These are phyloP conservation scores for Tardiomyces digboiensis DNA, from an alignment of 1,139 yeast species.

Conservation along the genomic window DNA sequence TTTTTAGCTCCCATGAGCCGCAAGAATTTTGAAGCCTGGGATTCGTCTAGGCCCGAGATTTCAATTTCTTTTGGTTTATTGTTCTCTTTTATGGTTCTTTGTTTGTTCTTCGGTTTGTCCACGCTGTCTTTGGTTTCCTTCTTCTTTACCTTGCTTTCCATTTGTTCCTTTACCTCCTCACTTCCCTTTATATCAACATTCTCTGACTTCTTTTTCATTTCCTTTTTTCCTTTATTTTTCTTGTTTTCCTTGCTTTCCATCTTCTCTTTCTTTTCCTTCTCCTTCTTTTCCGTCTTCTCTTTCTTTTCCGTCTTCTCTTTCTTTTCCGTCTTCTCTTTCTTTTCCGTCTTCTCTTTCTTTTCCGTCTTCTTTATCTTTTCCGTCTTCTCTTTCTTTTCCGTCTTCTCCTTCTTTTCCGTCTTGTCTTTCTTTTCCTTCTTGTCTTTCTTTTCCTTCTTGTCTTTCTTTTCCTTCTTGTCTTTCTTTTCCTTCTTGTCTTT, in stretches of 20 bases:
- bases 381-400: neutral
- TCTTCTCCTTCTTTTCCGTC: neutral
- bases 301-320: neutral
- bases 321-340: neutral
- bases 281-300: constrained; percentile 1
- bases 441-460: neutral
- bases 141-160: constrained; percentile 1
- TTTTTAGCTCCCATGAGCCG: constrained; percentile 1
- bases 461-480: neutral
- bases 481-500: neutral
- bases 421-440: neutral
- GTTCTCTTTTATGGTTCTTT: neutral
- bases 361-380: neutral
- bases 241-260: constrained; percentile 2
- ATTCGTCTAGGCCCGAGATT: neutral
- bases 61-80: neutral
- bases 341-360: neutral
- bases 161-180: too few relatives aligned
- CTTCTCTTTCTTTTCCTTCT: constrained; percentile 2
- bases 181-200: too few relatives aligned
- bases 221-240: neutral
- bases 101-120: neutral
- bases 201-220: too few relatives aligned
- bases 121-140: neutral
- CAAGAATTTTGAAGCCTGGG: neutral